Percentiles rank a stretch among this genome's conserved stretches.
These are phyloP conservation scores for Theileria sp. DNA, from an alignment of 169 alveolate genomes.

Conservation along the genomic window DNA sequence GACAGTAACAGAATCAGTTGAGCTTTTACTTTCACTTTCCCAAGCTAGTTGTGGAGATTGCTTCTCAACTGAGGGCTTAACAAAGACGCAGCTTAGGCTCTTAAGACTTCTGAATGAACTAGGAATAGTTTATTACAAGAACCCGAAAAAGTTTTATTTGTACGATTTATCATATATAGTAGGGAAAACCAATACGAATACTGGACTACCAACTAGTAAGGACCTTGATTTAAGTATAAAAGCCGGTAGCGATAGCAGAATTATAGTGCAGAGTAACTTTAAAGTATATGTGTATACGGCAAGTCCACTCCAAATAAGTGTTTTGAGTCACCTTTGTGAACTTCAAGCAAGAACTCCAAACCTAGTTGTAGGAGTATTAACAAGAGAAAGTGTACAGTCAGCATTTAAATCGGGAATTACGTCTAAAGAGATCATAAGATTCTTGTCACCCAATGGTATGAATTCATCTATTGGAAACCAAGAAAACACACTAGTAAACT, in stretches of 20 bases:
- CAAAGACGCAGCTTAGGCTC: constrained; percentile 77
- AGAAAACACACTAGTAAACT: background rate
- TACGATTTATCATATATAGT: constrained; percentile 65
- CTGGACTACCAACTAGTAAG: background rate
- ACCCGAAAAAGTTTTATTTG: constrained; percentile 47
- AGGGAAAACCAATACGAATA: constrained; percentile 2
- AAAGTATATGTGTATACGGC: constrained; percentile 87
- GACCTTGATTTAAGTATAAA: background rate
- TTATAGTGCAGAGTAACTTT: constrained; percentile 86
- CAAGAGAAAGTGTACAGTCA: constrained; percentile 80
- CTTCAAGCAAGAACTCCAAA: constrained; percentile 85
- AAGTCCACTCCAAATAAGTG: constrained; percentile 79
- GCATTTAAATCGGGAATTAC: constrained; percentile 85
- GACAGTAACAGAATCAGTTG: constrained; percentile 68
- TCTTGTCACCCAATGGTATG: constrained; percentile 79
- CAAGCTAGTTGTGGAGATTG: constrained; percentile 78
- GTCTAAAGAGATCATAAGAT: constrained; percentile 82
- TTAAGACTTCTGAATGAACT: constrained; percentile 69
- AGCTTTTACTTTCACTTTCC: constrained; percentile 69
- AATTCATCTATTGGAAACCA: constrained; percentile 38
- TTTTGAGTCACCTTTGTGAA: constrained; percentile 83
- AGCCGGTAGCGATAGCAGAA: constrained; percentile 28
- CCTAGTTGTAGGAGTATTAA: constrained; percentile 82
- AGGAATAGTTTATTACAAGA: constrained; percentile 69
- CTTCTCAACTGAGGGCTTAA: constrained; percentile 52